Percentiles rank a stretch among this genome's conserved stretches.
Evolutionary conservation across 1,284 basidiomycete genomes (phyloP).

Genomic region (Entoloma clypeatum): DNA sequence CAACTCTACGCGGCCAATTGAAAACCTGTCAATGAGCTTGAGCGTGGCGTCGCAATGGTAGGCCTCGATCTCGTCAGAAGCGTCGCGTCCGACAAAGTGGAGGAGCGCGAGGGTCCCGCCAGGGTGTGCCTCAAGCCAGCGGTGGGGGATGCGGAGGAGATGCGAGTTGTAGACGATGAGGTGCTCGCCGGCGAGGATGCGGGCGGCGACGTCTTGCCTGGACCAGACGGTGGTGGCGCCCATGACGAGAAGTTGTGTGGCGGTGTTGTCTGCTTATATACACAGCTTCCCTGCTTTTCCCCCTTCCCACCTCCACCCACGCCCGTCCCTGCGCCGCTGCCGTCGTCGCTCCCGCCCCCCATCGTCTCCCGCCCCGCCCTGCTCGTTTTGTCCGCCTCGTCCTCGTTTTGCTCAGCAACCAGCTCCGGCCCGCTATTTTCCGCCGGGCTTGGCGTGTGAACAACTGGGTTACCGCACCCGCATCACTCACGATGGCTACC

Average conservation of each 20-base stretch:
- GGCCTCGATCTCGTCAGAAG: constrained; percentile 90
- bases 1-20: constrained; percentile 70
- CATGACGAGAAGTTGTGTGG: constrained; percentile 16
- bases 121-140: constrained; percentile 86
- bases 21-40: constrained; percentile 64
- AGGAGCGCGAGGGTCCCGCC: constrained; percentile 89
- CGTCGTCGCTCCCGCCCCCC: background rate
- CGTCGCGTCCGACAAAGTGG: constrained; percentile 96
- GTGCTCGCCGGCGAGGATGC: constrained; percentile 74
- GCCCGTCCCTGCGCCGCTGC: background rate
- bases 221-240: constrained; percentile 35
- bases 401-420: background rate
- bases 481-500: constrained; percentile 27
- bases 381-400: background rate
- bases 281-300: background rate
- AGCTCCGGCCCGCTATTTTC: background rate
- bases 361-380: background rate
- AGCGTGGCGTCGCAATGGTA: constrained; percentile 79
- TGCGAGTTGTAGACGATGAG: constrained; percentile 78
- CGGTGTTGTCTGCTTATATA: constrained; percentile 7
- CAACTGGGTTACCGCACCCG: constrained; percentile 2
- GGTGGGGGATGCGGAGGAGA: constrained; percentile 78
- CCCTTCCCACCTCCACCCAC: constrained; percentile 1
- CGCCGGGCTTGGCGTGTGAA: constrained; percentile 27
- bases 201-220: constrained; percentile 57